A percentile compares a stretch with the other conserved stretches of the same genome.
phyloP scores from a whole-genome alignment of 441 rosid species.

The Mallotus japonicus region DNA sequence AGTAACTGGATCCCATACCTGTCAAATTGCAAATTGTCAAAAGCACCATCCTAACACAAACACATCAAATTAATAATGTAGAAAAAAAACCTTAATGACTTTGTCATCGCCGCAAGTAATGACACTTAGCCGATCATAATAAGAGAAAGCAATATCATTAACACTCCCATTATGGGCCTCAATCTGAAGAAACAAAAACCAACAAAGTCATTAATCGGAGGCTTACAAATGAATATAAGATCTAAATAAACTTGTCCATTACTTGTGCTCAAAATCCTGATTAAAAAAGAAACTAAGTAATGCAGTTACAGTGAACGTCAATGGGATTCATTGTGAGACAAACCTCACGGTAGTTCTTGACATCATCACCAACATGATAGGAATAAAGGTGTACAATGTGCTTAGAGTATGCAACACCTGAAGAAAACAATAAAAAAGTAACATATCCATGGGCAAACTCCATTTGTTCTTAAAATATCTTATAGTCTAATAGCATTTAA shows the following conservation, averaged over 20 bases:
- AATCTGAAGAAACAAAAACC: constrained; percentile 39
- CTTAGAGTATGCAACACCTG: constrained; percentile 90
- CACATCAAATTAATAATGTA: constrained; percentile 11
- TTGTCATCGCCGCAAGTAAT: constrained; percentile 82
- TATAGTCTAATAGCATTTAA: constrained; percentile 1
- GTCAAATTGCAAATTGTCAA: constrained; percentile 26
- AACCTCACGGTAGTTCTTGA: constrained; percentile 75
- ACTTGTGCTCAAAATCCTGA: not conserved
- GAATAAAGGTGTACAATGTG: constrained; percentile 76
- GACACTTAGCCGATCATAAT: constrained; percentile 56
- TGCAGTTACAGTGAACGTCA: not conserved
- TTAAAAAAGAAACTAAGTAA: not conserved
- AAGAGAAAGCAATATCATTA: constrained; percentile 71
- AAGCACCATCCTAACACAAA: constrained; percentile 17
- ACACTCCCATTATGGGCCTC: constrained; percentile 81
- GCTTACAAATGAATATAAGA: not conserved
- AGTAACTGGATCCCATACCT: constrained; percentile 78
- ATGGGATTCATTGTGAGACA: constrained; percentile 25
- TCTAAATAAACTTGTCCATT: no score
- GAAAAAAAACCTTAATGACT: constrained; percentile 52
- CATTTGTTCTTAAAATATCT: not conserved
- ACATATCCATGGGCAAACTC: constrained; percentile 9
- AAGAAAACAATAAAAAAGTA: constrained; percentile 21
- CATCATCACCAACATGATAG: constrained; percentile 59
- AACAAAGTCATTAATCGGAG: not conserved